These are phyloP conservation scores for Cutaneotrichosporon sp. DNA, from an alignment of 1,284 basidiomycete genomes.

Conservation along the genomic window DNA sequence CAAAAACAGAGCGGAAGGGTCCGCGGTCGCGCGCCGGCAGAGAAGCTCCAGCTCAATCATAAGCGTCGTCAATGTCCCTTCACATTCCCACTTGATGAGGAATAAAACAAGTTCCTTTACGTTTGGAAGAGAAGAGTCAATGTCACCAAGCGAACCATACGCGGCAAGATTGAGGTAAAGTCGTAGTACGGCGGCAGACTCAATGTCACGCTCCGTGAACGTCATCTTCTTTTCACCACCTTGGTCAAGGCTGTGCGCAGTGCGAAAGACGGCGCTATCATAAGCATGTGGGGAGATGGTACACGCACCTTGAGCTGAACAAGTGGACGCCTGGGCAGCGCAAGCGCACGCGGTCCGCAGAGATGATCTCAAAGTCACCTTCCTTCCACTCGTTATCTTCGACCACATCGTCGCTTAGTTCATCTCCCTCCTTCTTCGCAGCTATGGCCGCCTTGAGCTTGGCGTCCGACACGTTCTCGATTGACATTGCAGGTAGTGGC, in stretches of 20 bases:
- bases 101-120: background rate
- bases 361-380: constrained; percentile 14
- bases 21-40: background rate
- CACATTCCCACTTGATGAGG: background rate
- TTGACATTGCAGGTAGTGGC: too few species aligned
- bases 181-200: background rate
- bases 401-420: background rate
- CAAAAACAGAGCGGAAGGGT: background rate
- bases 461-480: too few species aligned
- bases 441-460: too few species aligned
- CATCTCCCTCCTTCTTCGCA: too few species aligned
- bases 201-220: background rate
- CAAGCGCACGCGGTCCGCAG: constrained; percentile 11
- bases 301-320: background rate
- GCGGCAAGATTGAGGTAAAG: background rate
- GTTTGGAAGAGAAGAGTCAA: background rate
- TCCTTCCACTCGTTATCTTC: constrained; percentile 2
- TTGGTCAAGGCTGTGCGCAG: background rate
- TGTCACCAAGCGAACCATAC: background rate
- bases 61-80: background rate
- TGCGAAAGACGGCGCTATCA: background rate
- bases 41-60: background rate
- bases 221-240: background rate
- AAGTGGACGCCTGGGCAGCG: constrained; percentile 10
- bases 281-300: background rate